Evolutionary conservation across 1,284 basidiomycete genomes (phyloP), one percentile per base, ranked within the genome.

Genomic region (Fomitiporia mediterranea): DNA sequence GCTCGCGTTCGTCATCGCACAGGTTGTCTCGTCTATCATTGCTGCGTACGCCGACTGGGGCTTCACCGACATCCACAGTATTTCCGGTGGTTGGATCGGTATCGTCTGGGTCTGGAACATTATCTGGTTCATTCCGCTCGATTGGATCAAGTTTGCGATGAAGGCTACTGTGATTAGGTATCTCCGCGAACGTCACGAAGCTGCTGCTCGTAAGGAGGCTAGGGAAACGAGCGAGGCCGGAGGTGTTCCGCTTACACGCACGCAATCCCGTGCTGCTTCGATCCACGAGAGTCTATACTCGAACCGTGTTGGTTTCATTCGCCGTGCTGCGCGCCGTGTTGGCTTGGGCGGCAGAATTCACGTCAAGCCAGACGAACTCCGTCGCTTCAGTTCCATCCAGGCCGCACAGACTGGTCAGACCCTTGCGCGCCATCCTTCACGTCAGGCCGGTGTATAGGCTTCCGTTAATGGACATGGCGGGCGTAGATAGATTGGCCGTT

Each of bases 61-160:
- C 72, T 96, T 96, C 82, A 91, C 92, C 44, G 68, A 84, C 43
- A 87, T 96, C 62, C 69, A 77, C 34, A 70, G 74, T 30, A 85
- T 96, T 70, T 89, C 86, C 60, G 94, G 90, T 70, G 91, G 88
- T 47, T 98, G 94, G 94, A 92, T 98, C 65, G 94, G 94, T 76
- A 94, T 98, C 64, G 83, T 96, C 63, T 98, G 95, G 92, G 79
- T 95, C 64, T 95, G 92, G 92, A 91, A 96, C 78, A 90, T 97
- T 63, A 69, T 95, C 59, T 96, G 94, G 94, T 97, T 94, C 83
- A 71, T 90, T 64, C 94, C 95, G 60, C 84, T 98, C 58, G 95
- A 98, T 74, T 82, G 85, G 70, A 88, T 98, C 83, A 98, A 98
- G 82, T 97, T 97, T 70, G 86, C 79, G 54, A 94, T 97, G 89